Evolutionary conservation across 2,329 filamentous ascomycete species (phyloP).

Genomic region (Immersiporthe knoxdaviesiana): DNA sequence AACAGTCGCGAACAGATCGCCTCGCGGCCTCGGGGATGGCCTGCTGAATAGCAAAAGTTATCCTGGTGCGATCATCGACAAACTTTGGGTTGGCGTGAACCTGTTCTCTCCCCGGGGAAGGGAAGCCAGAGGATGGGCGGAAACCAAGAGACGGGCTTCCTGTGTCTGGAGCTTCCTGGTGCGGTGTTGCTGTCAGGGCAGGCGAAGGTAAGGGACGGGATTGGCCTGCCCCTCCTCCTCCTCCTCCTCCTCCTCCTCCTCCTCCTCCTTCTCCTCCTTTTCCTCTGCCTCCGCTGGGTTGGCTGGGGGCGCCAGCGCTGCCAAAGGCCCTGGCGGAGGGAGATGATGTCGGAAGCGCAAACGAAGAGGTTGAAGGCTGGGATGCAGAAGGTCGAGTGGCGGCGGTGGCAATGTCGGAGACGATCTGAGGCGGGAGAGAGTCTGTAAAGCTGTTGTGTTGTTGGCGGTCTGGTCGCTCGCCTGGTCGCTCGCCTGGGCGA

Average conservation of each 20-base stretch:
- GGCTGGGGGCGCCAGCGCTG: background rate
- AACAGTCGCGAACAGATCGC: slow-evolving; percentile 53
- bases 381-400: background rate
- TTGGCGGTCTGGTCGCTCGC: background rate
- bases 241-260: no score
- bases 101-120: slow-evolving; percentile 41
- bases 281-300: no score
- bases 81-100: slow-evolving; percentile 40
- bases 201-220: background rate
- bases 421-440: slow-evolving; percentile 5
- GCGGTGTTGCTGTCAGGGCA: background rate
- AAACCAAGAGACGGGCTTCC: background rate
- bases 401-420: slow-evolving; percentile 18
- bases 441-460: background rate
- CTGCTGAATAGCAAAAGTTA: slow-evolving; percentile 46
- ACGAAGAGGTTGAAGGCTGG: background rate
- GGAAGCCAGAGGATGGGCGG: slow-evolving; percentile 34
- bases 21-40: slow-evolving; percentile 50
- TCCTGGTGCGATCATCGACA: slow-evolving; percentile 43
- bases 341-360: background rate
- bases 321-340: slow-evolving; percentile 5
- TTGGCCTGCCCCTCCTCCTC: background rate
- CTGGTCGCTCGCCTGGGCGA: background rate
- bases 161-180: slow-evolving; percentile 1
- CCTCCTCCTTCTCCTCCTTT: no score